These are phyloP conservation scores for Luffa aegyptiaca DNA, from an alignment of 306 rosid species.

Conservation along the genomic window DNA sequence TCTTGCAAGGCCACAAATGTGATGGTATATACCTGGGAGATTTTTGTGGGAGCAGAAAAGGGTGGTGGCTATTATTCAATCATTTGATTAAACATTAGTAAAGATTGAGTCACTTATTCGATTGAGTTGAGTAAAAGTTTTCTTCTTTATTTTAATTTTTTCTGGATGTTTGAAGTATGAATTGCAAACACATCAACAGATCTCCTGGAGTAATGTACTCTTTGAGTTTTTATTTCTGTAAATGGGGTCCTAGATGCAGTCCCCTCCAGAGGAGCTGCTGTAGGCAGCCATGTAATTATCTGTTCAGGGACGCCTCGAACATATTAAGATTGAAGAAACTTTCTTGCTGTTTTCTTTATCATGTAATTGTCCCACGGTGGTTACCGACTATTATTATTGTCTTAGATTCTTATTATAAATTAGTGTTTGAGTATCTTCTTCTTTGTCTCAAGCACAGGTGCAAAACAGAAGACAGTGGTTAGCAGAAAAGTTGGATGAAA, in stretches of 20 bases:
- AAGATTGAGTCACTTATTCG: neutral
- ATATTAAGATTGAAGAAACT: neutral
- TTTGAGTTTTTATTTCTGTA: neutral
- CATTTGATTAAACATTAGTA: neutral
- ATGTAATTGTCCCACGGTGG: neutral
- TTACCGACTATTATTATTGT: neutral
- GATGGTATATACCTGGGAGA: neutral
- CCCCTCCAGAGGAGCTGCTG: neutral
- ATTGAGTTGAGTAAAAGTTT: too few relatives aligned
- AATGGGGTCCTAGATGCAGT: neutral
- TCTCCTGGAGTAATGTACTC: neutral
- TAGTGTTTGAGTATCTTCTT: neutral
- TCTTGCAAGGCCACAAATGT: neutral
- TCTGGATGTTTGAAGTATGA: neutral
- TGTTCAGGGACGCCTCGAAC: neutral
- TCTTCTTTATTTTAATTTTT: neutral
- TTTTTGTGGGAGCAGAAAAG: neutral
- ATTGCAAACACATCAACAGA: neutral
- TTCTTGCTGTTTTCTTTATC: neutral
- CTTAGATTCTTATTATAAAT: neutral
- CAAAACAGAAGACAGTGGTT: conserved; percentile 45
- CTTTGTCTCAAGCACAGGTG: conserved; percentile 37
- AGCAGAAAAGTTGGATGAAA: conserved; percentile 37
- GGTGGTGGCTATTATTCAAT: neutral
- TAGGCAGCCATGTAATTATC: neutral